These are phyloP conservation scores for Diaporthe sp. DNA, from an alignment of 2,329 filamentous ascomycete species.

Conservation along the genomic window DNA sequence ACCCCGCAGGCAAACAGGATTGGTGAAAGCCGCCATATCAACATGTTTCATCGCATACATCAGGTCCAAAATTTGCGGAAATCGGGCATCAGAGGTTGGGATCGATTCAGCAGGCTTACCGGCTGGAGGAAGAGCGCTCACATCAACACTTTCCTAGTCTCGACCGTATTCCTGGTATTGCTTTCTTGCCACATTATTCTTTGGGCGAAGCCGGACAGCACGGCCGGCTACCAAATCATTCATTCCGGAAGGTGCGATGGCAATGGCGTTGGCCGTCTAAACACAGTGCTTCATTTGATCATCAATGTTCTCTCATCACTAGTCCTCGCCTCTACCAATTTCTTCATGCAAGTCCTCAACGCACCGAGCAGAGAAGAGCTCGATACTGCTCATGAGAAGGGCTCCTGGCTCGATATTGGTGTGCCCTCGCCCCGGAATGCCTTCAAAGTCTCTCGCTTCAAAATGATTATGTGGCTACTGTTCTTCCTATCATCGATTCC, in stretches of 20 bases:
- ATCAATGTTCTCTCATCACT: constrained; percentile 59
- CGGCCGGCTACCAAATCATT: not conserved
- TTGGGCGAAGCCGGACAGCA: not conserved
- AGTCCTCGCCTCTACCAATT: constrained; percentile 59
- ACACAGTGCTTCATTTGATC: constrained; percentile 51
- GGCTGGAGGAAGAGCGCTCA: not conserved
- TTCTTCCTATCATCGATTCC: constrained; percentile 41
- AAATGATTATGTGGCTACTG: constrained; percentile 37
- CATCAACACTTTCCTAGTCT: not conserved
- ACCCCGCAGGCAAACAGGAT: not conserved
- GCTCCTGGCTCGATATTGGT: constrained; percentile 55
- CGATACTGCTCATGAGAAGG: constrained; percentile 56
- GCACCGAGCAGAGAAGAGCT: constrained; percentile 61
- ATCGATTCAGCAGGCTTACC: not conserved
- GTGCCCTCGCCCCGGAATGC: constrained; percentile 53
- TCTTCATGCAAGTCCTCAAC: constrained; percentile 61
- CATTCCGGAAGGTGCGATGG: not conserved
- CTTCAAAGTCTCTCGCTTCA: constrained; percentile 36
- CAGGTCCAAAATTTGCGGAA: too few species aligned
- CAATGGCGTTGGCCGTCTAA: constrained; percentile 19
- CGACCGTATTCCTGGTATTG: not conserved
- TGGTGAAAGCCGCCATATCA: fast-evolving
- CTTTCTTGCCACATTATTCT: not conserved
- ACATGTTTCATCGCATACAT: not conserved
- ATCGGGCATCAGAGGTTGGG: not conserved